Conservation (phyloP, 371 early-diverging fungal genomes). For the Mucor piriformis region DNA sequence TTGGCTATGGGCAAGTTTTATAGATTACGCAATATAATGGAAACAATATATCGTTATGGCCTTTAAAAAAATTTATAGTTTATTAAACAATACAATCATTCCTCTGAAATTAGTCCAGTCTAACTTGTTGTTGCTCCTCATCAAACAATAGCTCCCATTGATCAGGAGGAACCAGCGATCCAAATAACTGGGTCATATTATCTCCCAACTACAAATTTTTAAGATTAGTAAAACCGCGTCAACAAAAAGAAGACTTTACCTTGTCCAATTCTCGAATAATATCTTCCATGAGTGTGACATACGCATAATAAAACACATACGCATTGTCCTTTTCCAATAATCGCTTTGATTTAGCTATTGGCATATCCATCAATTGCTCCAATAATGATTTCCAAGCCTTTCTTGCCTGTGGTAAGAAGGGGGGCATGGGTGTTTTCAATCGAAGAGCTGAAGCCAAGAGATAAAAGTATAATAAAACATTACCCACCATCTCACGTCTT, state of each 20-base stretch:
- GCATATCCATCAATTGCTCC: constrained; percentile 48
- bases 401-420: constrained; percentile 75
- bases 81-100: no score
- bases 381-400: constrained; percentile 53
- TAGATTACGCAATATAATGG: no score
- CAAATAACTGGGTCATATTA: constrained; percentile 48
- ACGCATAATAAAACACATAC: constrained; percentile 82
- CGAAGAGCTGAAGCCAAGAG: constrained; percentile 77
- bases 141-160: constrained; percentile 53
- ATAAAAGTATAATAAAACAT: constrained; percentile 77
- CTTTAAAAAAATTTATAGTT: no score
- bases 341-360: constrained; percentile 51
- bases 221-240: neutral
- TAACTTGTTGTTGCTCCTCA: constrained; percentile 19
- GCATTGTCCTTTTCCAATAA: constrained; percentile 58
- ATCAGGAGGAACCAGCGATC: constrained; percentile 44
- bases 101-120: no score
- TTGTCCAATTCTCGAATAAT: constrained; percentile 73
- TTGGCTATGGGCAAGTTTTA: no score
- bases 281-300: constrained; percentile 79
- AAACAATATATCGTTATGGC: no score
- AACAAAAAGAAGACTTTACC: constrained; percentile 22
- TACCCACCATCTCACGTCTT: constrained; percentile 72
- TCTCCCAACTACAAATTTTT: constrained; percentile 35
- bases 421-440: constrained; percentile 84